Percentiles rank a stretch among this genome's conserved stretches.
phyloP scores from a whole-genome alignment of 805 yeast species.

The Zygoascus ofunaensis region DNA sequence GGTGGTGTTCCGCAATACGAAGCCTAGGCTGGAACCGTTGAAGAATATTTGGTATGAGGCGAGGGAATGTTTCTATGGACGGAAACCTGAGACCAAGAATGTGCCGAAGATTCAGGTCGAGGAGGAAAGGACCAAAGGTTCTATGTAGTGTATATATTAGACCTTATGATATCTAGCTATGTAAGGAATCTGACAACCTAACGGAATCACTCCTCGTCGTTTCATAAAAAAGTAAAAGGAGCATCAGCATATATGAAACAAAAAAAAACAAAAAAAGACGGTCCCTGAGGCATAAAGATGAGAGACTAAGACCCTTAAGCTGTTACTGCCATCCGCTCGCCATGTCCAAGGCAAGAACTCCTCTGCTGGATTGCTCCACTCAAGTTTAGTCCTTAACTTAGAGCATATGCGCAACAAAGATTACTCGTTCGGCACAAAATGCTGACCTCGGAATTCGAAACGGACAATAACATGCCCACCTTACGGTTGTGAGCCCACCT shows the following conservation, averaged over 20 bases:
- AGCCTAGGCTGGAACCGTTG: conserved; percentile 15
- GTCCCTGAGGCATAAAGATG: too few relatives aligned
- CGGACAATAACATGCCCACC: conserved; percentile 18
- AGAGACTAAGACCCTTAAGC: conserved; percentile 7
- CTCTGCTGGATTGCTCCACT: conserved; percentile 28
- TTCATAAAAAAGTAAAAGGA: too few relatives aligned
- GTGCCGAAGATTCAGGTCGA: conserved; percentile 1
- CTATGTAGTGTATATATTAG: too few relatives aligned
- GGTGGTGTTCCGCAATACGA: conserved; percentile 23
- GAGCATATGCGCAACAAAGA: conserved; percentile 16
- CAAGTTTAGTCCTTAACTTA: conserved; percentile 20
- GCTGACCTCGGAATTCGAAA: conserved; percentile 25
- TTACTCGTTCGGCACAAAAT: conserved; percentile 19
- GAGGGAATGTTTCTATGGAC: conserved; percentile 7
- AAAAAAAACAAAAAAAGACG: conserved; percentile 9
- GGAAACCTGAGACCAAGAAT: neutral
- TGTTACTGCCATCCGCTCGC: conserved; percentile 21
- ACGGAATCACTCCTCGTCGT: too few relatives aligned
- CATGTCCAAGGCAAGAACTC: conserved; percentile 21
- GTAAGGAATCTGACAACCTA: too few relatives aligned
- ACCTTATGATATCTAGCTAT: too few relatives aligned
- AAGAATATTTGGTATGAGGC: conserved; percentile 16
- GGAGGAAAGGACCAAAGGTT: neutral
- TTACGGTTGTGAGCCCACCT: too few relatives aligned
- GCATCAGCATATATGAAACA: too few relatives aligned